A percentile compares a stretch with the other conserved stretches of the same genome.
phyloP scores from a whole-genome alignment of 148 eudicot genomes.

The Amaranthus palmeri region DNA sequence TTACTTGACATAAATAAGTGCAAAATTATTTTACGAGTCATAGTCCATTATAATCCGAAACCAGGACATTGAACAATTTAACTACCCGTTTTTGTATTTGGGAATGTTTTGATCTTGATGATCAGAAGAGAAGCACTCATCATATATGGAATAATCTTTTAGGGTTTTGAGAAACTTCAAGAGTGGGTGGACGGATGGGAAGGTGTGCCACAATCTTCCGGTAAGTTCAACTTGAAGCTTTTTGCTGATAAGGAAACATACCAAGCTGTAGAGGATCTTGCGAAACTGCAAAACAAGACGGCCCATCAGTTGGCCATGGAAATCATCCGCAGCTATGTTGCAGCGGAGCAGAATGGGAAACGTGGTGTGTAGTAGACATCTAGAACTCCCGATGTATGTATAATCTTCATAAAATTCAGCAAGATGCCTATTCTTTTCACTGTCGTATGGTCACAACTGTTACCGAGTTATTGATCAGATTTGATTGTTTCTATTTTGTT shows the following conservation, averaged over 20 bases:
- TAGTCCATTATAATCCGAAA: no score
- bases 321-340: slow-evolving; percentile 58
- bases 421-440: slow-evolving; percentile 3
- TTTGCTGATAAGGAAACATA: slow-evolving; percentile 72
- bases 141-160: neutral
- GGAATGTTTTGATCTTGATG: no score
- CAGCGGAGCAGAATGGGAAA: slow-evolving; percentile 62
- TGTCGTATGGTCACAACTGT: slow-evolving; percentile 21
- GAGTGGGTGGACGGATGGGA: slow-evolving; percentile 81
- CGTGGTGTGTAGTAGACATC: slow-evolving; percentile 23
- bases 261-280: slow-evolving; percentile 62
- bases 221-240: slow-evolving; percentile 56
- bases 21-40: no score
- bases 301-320: slow-evolving; percentile 85
- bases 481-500: neutral
- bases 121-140: no score
- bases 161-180: slow-evolving; percentile 87
- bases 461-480: slow-evolving; percentile 23
- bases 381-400: neutral
- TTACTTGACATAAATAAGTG: no score
- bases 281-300: slow-evolving; percentile 60
- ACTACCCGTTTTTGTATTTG: no score
- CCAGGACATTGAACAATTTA: no score
- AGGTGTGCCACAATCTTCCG: slow-evolving; percentile 40
- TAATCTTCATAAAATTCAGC: slow-evolving; percentile 7